Base-by-base conservation (phyloP, 1,139 yeast genomes). In the Neolecta irregularis region DNA sequence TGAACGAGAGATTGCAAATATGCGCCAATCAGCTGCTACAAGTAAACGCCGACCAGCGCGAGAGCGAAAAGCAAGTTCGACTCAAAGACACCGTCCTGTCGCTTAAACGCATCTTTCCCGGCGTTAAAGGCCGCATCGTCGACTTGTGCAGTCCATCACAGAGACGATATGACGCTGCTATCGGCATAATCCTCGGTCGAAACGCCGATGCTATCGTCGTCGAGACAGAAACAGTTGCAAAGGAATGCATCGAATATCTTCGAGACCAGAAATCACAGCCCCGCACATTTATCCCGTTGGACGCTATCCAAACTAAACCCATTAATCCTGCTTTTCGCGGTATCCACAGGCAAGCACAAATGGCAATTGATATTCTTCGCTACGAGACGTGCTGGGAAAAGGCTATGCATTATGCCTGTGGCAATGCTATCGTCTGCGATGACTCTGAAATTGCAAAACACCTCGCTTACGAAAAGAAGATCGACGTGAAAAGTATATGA, bases 201-300 rank as follows among this genome's bases (percentile, higher is more conserved):
- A 69, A 80, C 48, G 69, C 74, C 46, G 93, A 88, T 52, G 69
- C 95, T 0, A 68, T 88, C 7, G 67, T 88, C 22, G 98, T 88
- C 3, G 93, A 81, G 47, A 69, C 70, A 17, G 58, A 76, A 2
- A 56, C 72, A 8, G 69, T 76, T 13, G 98, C 95, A 1, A 72
- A 75, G 40, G 75, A 73, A 44, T 85, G 98, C 56, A 76, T 88
- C 47, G 71, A 72, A 12, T 75, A 76, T 39, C 61, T 88, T 53
- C 80, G 83, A 48, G 92, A 80, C 45, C 88, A 91, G 51, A 66
- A 94, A 44, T 62, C 77, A 8, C 95, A 96, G 33, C 67, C 70
- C 9, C 85, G 88, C 1, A 73, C 93, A 1, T 85, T 88, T 47
- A 77, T 88, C 42, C 98, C 98, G 0, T 59, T 88, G 37, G 93